Evolutionary conservation across 192 early-diverging fungal genomes (phyloP).

Genomic region (Funneliformis mosseae): DNA sequence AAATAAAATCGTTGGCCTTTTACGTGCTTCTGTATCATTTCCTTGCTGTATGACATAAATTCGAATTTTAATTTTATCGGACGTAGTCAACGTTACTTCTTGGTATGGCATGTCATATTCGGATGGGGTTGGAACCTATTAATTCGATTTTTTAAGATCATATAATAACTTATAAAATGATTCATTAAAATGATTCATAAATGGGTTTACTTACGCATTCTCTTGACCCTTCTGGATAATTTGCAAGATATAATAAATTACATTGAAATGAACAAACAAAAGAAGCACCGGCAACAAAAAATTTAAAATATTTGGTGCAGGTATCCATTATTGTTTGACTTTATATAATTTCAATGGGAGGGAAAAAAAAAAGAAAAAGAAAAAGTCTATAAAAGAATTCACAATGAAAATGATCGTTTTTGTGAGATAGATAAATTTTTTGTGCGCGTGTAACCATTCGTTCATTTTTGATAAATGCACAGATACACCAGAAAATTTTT

Average conservation of each 20-base stretch:
- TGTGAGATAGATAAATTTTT: too few species aligned
- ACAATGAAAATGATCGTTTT: too few species aligned
- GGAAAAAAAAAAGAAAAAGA: too few species aligned
- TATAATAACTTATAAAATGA: not conserved
- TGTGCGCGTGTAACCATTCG: too few species aligned
- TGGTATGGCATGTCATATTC: slow-evolving; percentile 64
- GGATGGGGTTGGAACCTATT: slow-evolving; percentile 67
- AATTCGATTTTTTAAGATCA: too few species aligned
- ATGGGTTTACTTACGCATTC: slow-evolving; percentile 39
- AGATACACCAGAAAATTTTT: too few species aligned
- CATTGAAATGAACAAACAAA: slow-evolving; percentile 74
- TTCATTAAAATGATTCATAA: not conserved
- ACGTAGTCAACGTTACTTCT: slow-evolving; percentile 71
- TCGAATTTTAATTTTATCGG: slow-evolving; percentile 79
- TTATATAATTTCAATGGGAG: too few species aligned
- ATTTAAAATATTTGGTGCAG: slow-evolving; percentile 8
- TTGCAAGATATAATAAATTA: slow-evolving; percentile 75
- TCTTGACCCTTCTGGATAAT: slow-evolving; percentile 57
- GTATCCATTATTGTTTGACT: slow-evolving; percentile 1
- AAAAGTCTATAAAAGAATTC: not conserved
- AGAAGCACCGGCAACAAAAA: slow-evolving; percentile 43
- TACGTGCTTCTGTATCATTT: slow-evolving; percentile 56
- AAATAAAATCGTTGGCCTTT: slow-evolving; percentile 78
- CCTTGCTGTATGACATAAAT: slow-evolving; percentile 73
- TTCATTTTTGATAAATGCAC: too few species aligned